Base-by-base conservation (phyloP, 2,329 filamentous ascomycete genomes). In the Apiospora sp. region DNA sequence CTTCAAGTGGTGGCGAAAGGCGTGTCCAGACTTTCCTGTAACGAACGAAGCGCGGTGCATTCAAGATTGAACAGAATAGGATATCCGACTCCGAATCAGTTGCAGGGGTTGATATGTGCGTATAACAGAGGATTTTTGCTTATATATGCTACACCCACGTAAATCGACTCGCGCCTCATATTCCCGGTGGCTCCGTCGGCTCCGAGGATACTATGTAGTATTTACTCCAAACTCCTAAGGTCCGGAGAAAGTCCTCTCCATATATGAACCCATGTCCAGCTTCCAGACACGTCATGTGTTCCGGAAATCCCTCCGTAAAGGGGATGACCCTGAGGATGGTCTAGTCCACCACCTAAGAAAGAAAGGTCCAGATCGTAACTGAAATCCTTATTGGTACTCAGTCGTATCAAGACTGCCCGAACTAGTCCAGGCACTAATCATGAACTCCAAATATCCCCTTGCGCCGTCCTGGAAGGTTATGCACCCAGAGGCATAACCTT, bases 191-290 rank as follows among this genome's bases (percentile, higher is more conserved):
- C 34, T 61, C 27, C 27, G 8, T 19, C 6, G 16, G 10, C 16
- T 10, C 54, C 54, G 54, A 34, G 8, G 14, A 61, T n/a, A 37
- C 7, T 22, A 41, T n/a, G 34, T n/a, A 14, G n/a, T 54, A 41
- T 64, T 41, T 64, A 64, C 58, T 41, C 58, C 58, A 41, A 34
- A 64, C 58, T 24, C 30, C 34, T 41, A 64, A 64, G 34, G 34
- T 34, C 19, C 34, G 1, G 58, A 41, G 34, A 34, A 3, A 64
- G 14, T 41, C 58, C 34, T 64, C 34, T 41, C 14, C 10, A 41
- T 64, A n/a, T 6, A 41, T 41, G 30, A 22, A n/a, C 34, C 34
- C 58, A 64, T 5, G 12, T 10, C 30, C 19, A 12, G 19, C 19
- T 13, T n/a, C 37, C 19, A 37, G 30, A 22, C 19, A 19, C 16